Conservation (phyloP, 768 basidiomycete genomes). For the Bullera alba region DNA sequence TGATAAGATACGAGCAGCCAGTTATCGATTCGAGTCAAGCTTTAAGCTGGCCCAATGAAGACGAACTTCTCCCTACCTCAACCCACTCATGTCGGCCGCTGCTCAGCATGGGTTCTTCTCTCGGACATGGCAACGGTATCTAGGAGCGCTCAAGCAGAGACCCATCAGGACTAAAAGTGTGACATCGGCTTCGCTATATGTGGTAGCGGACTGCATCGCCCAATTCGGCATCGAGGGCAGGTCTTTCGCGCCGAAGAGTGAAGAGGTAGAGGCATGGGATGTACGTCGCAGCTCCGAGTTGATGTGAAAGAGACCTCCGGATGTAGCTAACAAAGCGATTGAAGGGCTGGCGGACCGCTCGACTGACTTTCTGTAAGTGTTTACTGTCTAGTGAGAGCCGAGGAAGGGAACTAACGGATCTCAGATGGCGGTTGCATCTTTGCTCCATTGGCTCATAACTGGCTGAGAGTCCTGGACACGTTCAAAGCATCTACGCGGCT, state of each 20-base stretch:
- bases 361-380: slow-evolving; percentile 33
- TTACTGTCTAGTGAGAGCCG: neutral
- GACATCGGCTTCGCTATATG: slow-evolving; percentile 29
- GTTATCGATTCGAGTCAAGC: too few relatives aligned
- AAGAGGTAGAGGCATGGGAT: slow-evolving; percentile 19
- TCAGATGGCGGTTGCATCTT: slow-evolving; percentile 38
- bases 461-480: slow-evolving; percentile 28
- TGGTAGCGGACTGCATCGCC: slow-evolving; percentile 34
- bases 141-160: slow-evolving; percentile 6
- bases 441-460: slow-evolving; percentile 41
- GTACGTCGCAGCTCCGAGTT: slow-evolving; percentile 11
- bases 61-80: too few relatives aligned
- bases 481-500: slow-evolving; percentile 18
- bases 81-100: too few relatives aligned
- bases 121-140: slow-evolving; percentile 24
- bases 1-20: too few relatives aligned
- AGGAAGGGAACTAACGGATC: neutral
- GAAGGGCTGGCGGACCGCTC: slow-evolving; percentile 18
- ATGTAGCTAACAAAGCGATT: too few relatives aligned
- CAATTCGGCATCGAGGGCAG: slow-evolving; percentile 41
- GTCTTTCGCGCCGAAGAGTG: slow-evolving; percentile 7
- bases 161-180: slow-evolving; percentile 43
- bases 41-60: too few relatives aligned
- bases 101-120: slow-evolving; percentile 1
- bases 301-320: neutral